These are phyloP conservation scores for Thelonectria rubi DNA, from an alignment of 2,329 filamentous ascomycete species.

Conservation along the genomic window DNA sequence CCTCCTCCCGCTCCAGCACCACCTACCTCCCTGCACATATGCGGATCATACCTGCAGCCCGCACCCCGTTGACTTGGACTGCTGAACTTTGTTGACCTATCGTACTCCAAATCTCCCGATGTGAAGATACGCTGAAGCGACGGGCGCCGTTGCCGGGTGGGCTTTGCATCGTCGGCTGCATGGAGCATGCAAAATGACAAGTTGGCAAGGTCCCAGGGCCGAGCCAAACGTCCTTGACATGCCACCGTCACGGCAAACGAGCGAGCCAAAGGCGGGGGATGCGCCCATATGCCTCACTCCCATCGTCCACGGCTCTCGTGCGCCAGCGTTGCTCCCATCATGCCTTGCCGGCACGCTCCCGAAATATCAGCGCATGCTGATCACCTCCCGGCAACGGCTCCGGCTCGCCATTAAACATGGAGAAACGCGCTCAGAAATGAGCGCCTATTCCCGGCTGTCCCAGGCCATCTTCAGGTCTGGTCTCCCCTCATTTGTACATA, in stretches of 20 bases:
- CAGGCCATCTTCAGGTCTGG: conserved; percentile 25
- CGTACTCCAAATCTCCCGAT: conserved; percentile 24
- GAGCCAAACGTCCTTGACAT: conserved; percentile 20
- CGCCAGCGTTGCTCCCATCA: background rate
- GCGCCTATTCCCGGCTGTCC: conserved; percentile 15
- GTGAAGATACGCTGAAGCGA: conserved; percentile 28
- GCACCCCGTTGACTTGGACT: conserved; percentile 25
- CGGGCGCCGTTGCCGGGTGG: conserved; percentile 29
- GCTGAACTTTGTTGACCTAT: conserved; percentile 28
- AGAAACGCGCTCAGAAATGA: background rate
- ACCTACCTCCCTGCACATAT: conserved; percentile 45
- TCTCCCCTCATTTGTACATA: conserved; percentile 37
- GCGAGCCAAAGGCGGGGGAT: conserved; percentile 27
- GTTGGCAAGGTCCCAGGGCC: conserved; percentile 21
- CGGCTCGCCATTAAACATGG: conserved; percentile 10
- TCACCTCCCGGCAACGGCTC: conserved; percentile 15
- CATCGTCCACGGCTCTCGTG: background rate
- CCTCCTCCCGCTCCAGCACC: conserved; percentile 12
- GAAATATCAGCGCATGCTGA: conserved; percentile 28
- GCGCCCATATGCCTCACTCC: conserved; percentile 27
- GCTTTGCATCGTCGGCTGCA: conserved; percentile 33
- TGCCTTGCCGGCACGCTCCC: conserved; percentile 11
- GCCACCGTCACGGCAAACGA: conserved; percentile 7
- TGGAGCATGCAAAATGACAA: conserved; percentile 15
- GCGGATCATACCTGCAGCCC: conserved; percentile 50